Evolutionary conservation across 305 asterid genomes (phyloP).

Genomic region (Nicotiana rustica): DNA sequence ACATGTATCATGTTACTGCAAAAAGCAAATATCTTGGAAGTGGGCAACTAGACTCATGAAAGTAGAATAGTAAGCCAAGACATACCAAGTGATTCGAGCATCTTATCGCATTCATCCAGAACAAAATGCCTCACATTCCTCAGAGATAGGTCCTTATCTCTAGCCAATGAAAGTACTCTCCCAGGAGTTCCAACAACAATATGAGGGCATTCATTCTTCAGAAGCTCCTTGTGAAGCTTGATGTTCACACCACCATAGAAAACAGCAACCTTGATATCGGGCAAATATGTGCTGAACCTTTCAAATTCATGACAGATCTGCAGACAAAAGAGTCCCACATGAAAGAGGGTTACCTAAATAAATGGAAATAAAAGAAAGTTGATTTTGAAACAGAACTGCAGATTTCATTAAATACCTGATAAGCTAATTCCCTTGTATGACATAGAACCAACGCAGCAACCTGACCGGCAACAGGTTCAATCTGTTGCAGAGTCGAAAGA

Average conservation of each 20-base stretch:
- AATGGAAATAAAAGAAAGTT: neutral
- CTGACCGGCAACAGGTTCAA: constrained; percentile 82
- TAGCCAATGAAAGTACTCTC: constrained; percentile 67
- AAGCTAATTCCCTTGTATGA: constrained; percentile 94
- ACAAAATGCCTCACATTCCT: constrained; percentile 78
- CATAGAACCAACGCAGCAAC: constrained; percentile 87
- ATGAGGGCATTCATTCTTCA: constrained; percentile 80
- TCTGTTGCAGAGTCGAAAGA: constrained; percentile 83
- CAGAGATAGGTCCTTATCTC: constrained; percentile 65
- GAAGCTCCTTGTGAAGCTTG: constrained; percentile 69
- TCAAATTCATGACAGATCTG: constrained; percentile 83
- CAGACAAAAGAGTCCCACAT: constrained; percentile 34
- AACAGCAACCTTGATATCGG: constrained; percentile 67
- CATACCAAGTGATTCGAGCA: constrained; percentile 81
- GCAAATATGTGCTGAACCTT: constrained; percentile 65
- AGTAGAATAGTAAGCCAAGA: neutral
- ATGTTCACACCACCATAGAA: constrained; percentile 79
- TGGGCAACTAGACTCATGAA: neutral
- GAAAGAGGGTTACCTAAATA: neutral
- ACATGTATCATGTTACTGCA: neutral
- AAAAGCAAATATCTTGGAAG: neutral
- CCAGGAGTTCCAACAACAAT: constrained; percentile 84
- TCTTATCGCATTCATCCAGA: constrained; percentile 81
- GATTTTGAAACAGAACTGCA: neutral
- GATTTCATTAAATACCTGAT: constrained; percentile 60